Base-by-base conservation (phyloP, 225 moss, liverwort and hornwort species). In the Polytrichum commune region DNA sequence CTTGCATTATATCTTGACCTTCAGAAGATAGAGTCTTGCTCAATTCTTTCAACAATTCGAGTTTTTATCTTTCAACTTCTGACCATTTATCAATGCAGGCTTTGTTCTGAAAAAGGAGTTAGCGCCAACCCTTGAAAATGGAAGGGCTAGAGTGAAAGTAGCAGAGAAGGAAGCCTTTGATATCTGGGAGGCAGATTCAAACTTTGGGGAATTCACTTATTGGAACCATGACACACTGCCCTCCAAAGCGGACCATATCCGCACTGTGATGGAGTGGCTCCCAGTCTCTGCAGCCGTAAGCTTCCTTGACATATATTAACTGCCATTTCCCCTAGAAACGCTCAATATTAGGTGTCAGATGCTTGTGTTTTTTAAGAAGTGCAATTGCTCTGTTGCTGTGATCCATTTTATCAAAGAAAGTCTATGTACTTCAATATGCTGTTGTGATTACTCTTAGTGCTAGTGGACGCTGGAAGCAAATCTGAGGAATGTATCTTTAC, bases 161-260 rank as follows among this genome's bases (percentile, higher is more conserved):
- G 72, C 56, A 24, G 71, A 72, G 55, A 67, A 75, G 65, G 75
- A 83, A 29, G 74, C 27, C 22, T 85, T 83, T 53, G 88, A 89
- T 63, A 66, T 80, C 7, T 89, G 88, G 88, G 76, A 85, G 71
- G 82, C 83, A 64, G 76, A 76, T 64, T 78, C 85, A 18, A 74
- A 29, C 53, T 89, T 89, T 55, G 46, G 69, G 30, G 74, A 62
- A 46, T 80, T 85, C 60, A 78, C 83, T 2, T 85, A 85, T 72
- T 89, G 88, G 88, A 89, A 89, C 69, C 88, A 89, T 73, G 85
- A 89, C 68, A 83, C 85, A 16, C 72, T 83, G 72, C 88, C 88
- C 5, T 83, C 85, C 24, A 79, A 80, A 53, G 80, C 85, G 30
- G 88, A 89, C 57, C 82, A 75, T 28, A 72, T 83, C 26, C 85